Conservation (phyloP, 176 grass and related monocot genomes). For the Avena sativa region DNA sequence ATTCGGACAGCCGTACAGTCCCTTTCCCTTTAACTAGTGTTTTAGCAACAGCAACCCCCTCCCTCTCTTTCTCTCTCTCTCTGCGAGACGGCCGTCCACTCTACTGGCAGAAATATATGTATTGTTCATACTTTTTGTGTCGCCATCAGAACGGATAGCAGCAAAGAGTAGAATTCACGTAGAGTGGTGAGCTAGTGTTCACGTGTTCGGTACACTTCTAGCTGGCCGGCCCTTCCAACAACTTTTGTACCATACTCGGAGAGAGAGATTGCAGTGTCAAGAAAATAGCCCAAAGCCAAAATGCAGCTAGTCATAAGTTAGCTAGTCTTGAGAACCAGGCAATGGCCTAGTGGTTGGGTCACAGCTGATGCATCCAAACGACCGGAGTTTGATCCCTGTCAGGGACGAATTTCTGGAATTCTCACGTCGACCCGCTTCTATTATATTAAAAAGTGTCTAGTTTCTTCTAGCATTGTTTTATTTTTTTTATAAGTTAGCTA, state of each 20-base stretch:
- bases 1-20: conserved; percentile 13
- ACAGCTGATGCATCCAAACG: too few relatives aligned
- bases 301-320: too few relatives aligned
- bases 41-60: neutral
- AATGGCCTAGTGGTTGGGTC: too few relatives aligned
- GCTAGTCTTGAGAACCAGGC: too few relatives aligned
- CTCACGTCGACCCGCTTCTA: too few relatives aligned
- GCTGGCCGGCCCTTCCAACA: neutral
- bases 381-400: too few relatives aligned
- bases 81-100: conserved; percentile 36
- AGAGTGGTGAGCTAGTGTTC: neutral
- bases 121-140: neutral
- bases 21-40: conserved; percentile 42
- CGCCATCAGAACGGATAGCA: neutral
- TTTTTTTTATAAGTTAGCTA: too few relatives aligned
- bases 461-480: too few relatives aligned
- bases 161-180: conserved; percentile 18
- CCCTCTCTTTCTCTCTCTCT: neutral
- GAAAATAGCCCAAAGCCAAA: too few relatives aligned
- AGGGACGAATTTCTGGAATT: too few relatives aligned
- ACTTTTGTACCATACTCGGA: neutral
- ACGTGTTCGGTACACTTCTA: conserved; percentile 22
- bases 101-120: neutral
- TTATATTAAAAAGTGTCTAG: too few relatives aligned
- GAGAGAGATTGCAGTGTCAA: too few relatives aligned